phyloP scores from a whole-genome alignment of 2,329 filamentous ascomycete genomes.

The Xylariaceae sp. region DNA sequence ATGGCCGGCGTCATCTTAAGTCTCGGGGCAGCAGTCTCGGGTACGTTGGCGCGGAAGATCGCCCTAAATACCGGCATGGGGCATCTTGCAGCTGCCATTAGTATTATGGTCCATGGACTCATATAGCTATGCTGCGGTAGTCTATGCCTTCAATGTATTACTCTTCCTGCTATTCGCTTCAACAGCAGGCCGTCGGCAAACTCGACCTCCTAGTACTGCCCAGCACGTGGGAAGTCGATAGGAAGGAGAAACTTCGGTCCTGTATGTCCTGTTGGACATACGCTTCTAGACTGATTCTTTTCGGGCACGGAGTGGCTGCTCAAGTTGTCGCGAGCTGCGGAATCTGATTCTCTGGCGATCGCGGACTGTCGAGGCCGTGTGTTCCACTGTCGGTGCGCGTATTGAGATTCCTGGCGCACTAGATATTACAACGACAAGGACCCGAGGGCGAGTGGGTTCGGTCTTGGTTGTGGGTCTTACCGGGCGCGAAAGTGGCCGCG shows the following conservation, averaged over 20 bases:
- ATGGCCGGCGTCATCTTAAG: conserved; percentile 55
- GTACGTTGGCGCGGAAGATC: conserved; percentile 47
- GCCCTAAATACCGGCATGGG: conserved; percentile 48
- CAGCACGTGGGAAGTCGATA: conserved; percentile 43
- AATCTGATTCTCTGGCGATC: conserved; percentile 48
- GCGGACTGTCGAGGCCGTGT: conserved; percentile 51
- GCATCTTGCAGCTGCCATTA: conserved; percentile 43
- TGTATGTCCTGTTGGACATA: conserved; percentile 45
- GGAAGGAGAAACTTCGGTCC: conserved; percentile 48
- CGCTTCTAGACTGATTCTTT: conserved; percentile 52
- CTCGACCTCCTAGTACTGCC: conserved; percentile 49
- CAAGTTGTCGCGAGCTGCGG: no score
- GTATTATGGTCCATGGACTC: conserved; percentile 58
- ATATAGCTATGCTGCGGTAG: conserved; percentile 49
- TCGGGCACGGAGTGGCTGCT: no score
- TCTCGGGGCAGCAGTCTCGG: conserved; percentile 55
- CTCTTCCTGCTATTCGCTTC: conserved; percentile 32
- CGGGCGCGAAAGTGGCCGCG: conserved; percentile 45
- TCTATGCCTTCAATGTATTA: conserved; percentile 42
- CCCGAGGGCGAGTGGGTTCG: conserved; percentile 56
- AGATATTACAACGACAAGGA: conserved; percentile 45
- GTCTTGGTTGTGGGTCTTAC: conserved; percentile 44
- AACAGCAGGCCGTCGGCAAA: conserved; percentile 49
- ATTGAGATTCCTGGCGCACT: no score
- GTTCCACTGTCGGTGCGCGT: conserved; percentile 47